Conservation (phyloP, 2,329 filamentous ascomycete species). For the Diaporthe amygdali region DNA sequence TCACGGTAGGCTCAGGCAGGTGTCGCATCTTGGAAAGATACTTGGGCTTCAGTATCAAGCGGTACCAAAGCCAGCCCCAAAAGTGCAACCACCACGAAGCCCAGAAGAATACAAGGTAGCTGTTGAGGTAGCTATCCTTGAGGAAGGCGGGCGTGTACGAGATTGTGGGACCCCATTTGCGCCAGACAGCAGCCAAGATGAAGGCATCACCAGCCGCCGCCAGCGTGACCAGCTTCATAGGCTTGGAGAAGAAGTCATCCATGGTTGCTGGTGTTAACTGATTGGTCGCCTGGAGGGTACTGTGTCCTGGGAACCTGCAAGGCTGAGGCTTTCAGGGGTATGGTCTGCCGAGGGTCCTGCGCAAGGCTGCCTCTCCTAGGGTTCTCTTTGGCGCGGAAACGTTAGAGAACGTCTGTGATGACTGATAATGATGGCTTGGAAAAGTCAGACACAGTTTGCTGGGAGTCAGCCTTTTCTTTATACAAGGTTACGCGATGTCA, state of each 20-base stretch:
- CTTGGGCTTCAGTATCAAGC: conserved; percentile 11
- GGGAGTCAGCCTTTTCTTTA: conserved; percentile 5
- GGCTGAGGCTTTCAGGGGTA: not conserved
- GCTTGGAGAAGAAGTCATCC: conserved; percentile 5
- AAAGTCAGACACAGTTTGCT: not conserved
- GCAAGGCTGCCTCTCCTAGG: not conserved
- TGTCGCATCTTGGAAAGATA: conserved; percentile 6
- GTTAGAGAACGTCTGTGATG: not conserved
- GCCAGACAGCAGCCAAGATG: not conserved
- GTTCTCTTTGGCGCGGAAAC: not conserved
- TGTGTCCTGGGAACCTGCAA: not conserved
- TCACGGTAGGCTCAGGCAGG: not conserved
- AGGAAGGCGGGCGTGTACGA: not conserved
- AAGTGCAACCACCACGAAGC: not conserved
- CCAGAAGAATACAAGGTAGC: not conserved
- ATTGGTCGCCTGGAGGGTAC: not conserved
- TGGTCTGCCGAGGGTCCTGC: not conserved
- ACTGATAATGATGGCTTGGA: not conserved
- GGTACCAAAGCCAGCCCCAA: not conserved
- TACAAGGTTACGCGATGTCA: conserved; percentile 6
- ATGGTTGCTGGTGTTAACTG: not conserved
- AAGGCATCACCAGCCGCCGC: not conserved
- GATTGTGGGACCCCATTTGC: not conserved
- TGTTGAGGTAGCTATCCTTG: not conserved
- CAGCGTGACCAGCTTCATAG: conserved; percentile 6